Conservation (phyloP, 768 basidiomycete species). For the Cubamyces lactineus region DNA sequence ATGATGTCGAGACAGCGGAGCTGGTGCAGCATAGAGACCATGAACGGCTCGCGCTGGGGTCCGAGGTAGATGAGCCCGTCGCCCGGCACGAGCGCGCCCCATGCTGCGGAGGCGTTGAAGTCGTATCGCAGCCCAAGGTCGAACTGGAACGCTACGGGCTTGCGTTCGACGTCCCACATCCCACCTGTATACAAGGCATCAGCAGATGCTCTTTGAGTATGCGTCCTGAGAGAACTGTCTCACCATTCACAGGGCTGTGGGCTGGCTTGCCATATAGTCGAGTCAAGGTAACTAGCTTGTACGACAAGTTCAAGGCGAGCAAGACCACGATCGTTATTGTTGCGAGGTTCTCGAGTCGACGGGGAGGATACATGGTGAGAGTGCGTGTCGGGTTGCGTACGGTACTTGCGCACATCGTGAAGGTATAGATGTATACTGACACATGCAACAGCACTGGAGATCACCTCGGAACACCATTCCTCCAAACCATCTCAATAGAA, state of each 20-base stretch:
- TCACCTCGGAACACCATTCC: no score
- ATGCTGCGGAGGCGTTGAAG: conserved; percentile 20
- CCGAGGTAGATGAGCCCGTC: conserved; percentile 29
- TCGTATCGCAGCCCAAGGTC: conserved; percentile 23
- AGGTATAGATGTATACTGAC: no score
- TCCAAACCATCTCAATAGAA: no score
- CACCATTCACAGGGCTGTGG: conserved; percentile 2
- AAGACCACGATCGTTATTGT: background rate
- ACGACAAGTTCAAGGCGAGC: conserved; percentile 9
- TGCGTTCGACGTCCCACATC: conserved; percentile 23
- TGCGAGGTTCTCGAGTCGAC: background rate
- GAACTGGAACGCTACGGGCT: conserved; percentile 24
- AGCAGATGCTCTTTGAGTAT: background rate
- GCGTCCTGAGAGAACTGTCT: background rate
- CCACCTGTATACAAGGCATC: conserved; percentile 2
- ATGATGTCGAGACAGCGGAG: conserved; percentile 31
- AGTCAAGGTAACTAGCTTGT: conserved; percentile 13
- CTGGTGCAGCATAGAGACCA: conserved; percentile 30
- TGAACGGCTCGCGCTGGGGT: conserved; percentile 22
- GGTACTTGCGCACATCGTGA: no score
- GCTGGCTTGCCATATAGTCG: background rate
- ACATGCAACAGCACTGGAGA: no score
- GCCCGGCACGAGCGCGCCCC: conserved; percentile 26
- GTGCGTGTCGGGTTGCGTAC: no score
- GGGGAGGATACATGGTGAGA: background rate